These are phyloP conservation scores for Fistulifera pelliculosa DNA, from an alignment of 108 stramenopile genomes.

Conservation along the genomic window DNA sequence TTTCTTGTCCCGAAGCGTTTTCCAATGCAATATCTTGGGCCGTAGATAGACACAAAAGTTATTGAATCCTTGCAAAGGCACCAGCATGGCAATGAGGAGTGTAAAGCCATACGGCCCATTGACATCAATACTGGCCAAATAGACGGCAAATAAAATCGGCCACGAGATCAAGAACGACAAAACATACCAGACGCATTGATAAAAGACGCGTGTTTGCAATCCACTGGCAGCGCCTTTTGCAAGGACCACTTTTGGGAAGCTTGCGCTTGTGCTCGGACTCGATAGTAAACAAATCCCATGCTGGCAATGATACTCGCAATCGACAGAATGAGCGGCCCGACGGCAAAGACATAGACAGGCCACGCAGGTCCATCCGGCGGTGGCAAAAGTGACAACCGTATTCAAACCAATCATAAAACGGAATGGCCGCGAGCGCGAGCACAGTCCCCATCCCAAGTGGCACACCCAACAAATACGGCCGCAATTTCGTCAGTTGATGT, in stretches of 20 bases:
- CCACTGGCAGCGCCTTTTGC: not conserved
- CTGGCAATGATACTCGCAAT: not conserved
- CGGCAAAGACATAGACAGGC: not conserved
- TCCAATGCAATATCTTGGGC: conserved; percentile 6
- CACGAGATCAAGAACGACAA: conserved; percentile 1
- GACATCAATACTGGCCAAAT: conserved; percentile 1
- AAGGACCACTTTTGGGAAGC: not conserved
- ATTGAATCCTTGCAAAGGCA: conserved; percentile 35
- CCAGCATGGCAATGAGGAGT: conserved; percentile 7
- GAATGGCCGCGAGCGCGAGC: conserved; percentile 2
- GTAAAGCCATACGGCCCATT: not conserved
- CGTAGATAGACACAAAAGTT: conserved; percentile 35
- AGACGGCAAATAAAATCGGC: conserved; percentile 6
- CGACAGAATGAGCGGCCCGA: not conserved
- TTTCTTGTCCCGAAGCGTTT: not conserved
- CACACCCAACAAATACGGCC: not conserved
- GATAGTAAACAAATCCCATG: not conserved
- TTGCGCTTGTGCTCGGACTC: not conserved
- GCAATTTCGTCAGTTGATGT: conserved; percentile 2
- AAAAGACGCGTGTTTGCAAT: conserved; percentile 7
- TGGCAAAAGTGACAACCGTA: conserved; percentile 2
- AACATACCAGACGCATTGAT: conserved; percentile 4
- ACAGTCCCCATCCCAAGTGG: not conserved
- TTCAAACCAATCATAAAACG: conserved; percentile 3
- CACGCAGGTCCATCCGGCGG: not conserved